phyloP scores from a whole-genome alignment of 1,284 basidiomycete species.

The Ganoderma sp. region DNA sequence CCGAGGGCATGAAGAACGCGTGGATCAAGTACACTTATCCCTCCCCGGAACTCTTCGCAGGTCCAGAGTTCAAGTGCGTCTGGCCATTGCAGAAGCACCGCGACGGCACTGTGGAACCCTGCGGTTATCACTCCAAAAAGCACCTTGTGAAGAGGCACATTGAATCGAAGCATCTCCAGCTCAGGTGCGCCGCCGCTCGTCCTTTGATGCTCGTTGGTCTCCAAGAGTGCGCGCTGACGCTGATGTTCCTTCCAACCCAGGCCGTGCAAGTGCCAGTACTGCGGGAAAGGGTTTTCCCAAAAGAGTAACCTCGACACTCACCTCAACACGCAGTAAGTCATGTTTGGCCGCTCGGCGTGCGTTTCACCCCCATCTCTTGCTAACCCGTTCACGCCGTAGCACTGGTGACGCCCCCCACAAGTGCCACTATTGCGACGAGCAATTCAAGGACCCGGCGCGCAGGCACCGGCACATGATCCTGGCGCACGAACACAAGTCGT shows the following conservation, averaged over 20 bases:
- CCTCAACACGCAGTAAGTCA: slow-evolving; percentile 62
- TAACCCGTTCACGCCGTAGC: slow-evolving; percentile 40
- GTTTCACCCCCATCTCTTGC: slow-evolving; percentile 16
- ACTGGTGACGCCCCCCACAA: slow-evolving; percentile 61
- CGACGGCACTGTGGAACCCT: slow-evolving; percentile 34
- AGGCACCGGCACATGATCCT: slow-evolving; percentile 63
- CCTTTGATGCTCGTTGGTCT: not conserved
- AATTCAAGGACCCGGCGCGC: slow-evolving; percentile 68
- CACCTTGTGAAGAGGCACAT: slow-evolving; percentile 74
- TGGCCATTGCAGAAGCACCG: slow-evolving; percentile 32
- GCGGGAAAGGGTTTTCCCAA: slow-evolving; percentile 62
- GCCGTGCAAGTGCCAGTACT: slow-evolving; percentile 59
- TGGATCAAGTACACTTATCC: slow-evolving; percentile 34
- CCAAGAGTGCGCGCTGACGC: slow-evolving; percentile 21
- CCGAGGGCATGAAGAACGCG: slow-evolving; percentile 20
- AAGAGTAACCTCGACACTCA: slow-evolving; percentile 67
- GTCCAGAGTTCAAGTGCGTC: slow-evolving; percentile 35
- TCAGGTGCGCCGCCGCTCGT: slow-evolving; percentile 51
- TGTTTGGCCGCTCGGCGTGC: slow-evolving; percentile 8
- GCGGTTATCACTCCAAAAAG: slow-evolving; percentile 63
- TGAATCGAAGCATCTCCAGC: slow-evolving; percentile 63
- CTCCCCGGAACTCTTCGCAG: slow-evolving; percentile 24
- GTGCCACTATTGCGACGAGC: slow-evolving; percentile 59
- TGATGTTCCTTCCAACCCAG: slow-evolving; percentile 41
- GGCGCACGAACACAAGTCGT: slow-evolving; percentile 58